These are phyloP conservation scores for Fusarium anthophilum DNA, from an alignment of 2,329 filamentous ascomycete species.

Conservation along the genomic window DNA sequence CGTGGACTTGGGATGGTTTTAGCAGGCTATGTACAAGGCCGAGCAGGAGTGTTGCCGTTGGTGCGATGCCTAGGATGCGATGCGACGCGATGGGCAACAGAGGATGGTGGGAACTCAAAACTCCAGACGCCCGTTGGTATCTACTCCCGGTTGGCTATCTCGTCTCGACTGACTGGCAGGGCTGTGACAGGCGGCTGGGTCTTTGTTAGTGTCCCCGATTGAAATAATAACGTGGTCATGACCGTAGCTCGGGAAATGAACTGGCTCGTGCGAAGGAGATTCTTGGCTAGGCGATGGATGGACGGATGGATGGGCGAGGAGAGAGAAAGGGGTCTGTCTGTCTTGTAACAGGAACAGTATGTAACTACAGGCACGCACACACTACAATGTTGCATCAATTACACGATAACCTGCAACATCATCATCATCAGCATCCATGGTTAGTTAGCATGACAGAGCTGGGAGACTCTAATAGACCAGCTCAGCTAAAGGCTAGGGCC, in stretches of 20 bases:
- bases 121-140: slow-evolving; percentile 16
- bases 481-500: slow-evolving; percentile 16
- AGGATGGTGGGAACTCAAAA: slow-evolving; percentile 30
- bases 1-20: slow-evolving; percentile 28
- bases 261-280: slow-evolving; percentile 34
- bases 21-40: background rate
- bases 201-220: slow-evolving; percentile 8
- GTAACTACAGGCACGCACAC: background rate
- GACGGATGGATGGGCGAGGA: slow-evolving; percentile 2
- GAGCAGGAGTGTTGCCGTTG: slow-evolving; percentile 5
- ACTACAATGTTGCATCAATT: background rate
- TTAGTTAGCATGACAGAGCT: slow-evolving; percentile 4
- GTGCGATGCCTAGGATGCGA: background rate
- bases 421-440: background rate
- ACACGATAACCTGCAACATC: slow-evolving; percentile 13
- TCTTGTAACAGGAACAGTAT: background rate
- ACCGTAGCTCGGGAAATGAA: slow-evolving; percentile 20
- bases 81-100: background rate
- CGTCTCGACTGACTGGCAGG: slow-evolving; percentile 21
- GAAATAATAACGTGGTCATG: slow-evolving; percentile 31
- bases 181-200: slow-evolving; percentile 33
- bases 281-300: slow-evolving; percentile 29
- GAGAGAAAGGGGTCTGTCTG: slow-evolving; percentile 31
- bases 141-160: slow-evolving; percentile 29
- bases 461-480: slow-evolving; percentile 9